phyloP scores from a whole-genome alignment of 2,329 filamentous ascomycete genomes.

The Sporothrix euskadiensis region DNA sequence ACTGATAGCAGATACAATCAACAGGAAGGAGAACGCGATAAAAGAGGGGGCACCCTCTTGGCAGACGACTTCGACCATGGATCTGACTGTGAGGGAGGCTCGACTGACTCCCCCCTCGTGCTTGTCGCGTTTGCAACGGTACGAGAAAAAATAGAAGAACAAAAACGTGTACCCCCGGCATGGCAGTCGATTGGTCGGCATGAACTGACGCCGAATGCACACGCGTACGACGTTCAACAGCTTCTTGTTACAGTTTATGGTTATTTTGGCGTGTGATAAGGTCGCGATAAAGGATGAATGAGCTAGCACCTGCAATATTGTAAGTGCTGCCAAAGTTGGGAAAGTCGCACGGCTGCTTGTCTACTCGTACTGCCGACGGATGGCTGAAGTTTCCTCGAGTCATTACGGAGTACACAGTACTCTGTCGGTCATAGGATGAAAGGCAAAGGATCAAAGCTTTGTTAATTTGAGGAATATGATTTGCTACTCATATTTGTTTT shows the following conservation, averaged over 20 bases:
- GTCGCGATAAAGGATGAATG: not conserved
- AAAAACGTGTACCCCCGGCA: not conserved
- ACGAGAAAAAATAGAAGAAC: not conserved
- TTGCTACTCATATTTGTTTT: not conserved
- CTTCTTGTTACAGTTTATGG: not conserved
- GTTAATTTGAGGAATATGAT: not conserved
- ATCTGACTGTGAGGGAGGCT: not conserved
- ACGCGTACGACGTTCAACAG: not conserved
- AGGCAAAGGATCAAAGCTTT: not conserved
- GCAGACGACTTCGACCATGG: not conserved
- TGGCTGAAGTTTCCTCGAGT: not conserved
- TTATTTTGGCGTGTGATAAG: not conserved
- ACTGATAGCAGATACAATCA: not conserved
- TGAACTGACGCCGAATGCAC: not conserved
- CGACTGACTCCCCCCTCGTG: not conserved
- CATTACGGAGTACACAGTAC: too few relatives aligned
- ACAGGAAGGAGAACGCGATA: not conserved
- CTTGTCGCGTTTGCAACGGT: not conserved
- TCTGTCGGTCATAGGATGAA: not conserved
- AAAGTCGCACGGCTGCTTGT: not conserved
- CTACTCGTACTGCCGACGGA: not conserved
- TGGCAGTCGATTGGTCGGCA: not conserved
- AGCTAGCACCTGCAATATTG: not conserved
- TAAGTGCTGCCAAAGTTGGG: not conserved
- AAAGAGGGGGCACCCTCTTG: not conserved